Percentiles rank a stretch among this genome's conserved stretches.
Evolutionary conservation across 2,329 filamentous ascomycete genomes (phyloP).

Genomic region (Phoma sp.): DNA sequence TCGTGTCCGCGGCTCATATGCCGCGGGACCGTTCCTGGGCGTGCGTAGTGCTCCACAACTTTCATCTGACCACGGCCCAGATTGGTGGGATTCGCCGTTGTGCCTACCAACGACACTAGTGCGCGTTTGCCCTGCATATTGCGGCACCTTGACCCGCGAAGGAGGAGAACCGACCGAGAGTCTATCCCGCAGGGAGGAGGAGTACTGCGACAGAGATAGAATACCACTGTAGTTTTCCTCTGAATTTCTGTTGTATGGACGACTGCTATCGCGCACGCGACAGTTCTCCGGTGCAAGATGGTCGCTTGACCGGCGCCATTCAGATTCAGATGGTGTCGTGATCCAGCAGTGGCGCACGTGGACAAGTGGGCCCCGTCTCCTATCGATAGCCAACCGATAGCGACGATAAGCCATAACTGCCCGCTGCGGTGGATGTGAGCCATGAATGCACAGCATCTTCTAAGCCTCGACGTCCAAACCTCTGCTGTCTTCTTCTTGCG

Average conservation of each 20-base stretch:
- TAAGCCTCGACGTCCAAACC: background rate
- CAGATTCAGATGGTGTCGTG: constrained; percentile 22
- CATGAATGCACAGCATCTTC: constrained; percentile 7
- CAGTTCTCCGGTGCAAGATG: constrained; percentile 4
- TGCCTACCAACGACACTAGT: constrained; percentile 16
- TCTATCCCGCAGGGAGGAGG: background rate
- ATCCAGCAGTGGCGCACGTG: constrained; percentile 28
- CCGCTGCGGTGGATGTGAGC: constrained; percentile 8
- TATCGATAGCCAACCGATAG: constrained; percentile 12
- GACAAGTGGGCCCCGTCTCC: constrained; percentile 9
- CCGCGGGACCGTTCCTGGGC: constrained; percentile 9
- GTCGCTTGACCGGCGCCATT: constrained; percentile 28
- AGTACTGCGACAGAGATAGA: background rate
- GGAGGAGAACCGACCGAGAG: constrained; percentile 18
- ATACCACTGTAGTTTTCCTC: background rate
- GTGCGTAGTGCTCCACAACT: constrained; percentile 8
- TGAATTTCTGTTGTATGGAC: background rate
- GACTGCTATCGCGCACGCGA: constrained; percentile 21
- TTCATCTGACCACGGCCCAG: constrained; percentile 20
- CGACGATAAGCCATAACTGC: constrained; percentile 27
- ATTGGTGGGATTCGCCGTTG: constrained; percentile 27
- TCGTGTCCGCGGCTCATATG: constrained; percentile 10
- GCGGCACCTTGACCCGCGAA: constrained; percentile 14
- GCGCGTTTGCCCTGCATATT: constrained; percentile 39
- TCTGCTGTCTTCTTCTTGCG: background rate